Evolutionary conservation across 257 asterid species (phyloP), one percentile per base, ranked within the genome.

Genomic region (Thymus mandschuricus): DNA sequence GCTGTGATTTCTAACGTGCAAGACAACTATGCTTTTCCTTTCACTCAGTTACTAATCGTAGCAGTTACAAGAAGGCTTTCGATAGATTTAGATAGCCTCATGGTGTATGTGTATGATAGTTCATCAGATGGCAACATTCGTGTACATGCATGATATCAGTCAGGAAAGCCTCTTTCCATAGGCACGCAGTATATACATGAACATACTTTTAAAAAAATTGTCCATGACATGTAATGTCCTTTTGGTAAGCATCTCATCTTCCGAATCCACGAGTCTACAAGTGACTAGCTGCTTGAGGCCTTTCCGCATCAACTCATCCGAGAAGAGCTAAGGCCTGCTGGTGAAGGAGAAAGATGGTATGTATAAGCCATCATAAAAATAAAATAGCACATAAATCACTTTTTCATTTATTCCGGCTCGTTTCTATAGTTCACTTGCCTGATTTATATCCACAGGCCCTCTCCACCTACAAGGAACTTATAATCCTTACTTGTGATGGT

Each of bases 111-210:
- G 57, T 43, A 38, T 28, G 52, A 64, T 58, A 57, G 9, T 43
- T 33, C 48, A 52, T 60, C n/a, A 61, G 54, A 8, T 9, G 52
- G 48, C 8, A 41, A 44, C 67, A 30, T 52, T 46, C 40, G 2
- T 64, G 29, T 43, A 55, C 65, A 15, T 48, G 34, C 27, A 11
- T 10, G 33, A 61, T 44, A 52, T 68, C 51, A 3, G 10, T 63
- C 40, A n/a, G 48, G 64, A 35, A 46, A 5, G 66, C 69, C 59
- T 30, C 54, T 55, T 69, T 41, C 55, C 2, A 12, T 41, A 64
- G 68, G 65, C 72, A 70, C 71, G 74, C 52, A 59, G 44, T 58
- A 55, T 13, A 62, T 70, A 60, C 75, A 50, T 58, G 54, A 38
- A 55, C 27, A 60, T 49, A 60, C 15, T 13, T 27, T 6, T 48